Evolutionary conservation across 2,329 filamentous ascomycete genomes (phyloP).

Genomic region (Apiospora saccharicola): DNA sequence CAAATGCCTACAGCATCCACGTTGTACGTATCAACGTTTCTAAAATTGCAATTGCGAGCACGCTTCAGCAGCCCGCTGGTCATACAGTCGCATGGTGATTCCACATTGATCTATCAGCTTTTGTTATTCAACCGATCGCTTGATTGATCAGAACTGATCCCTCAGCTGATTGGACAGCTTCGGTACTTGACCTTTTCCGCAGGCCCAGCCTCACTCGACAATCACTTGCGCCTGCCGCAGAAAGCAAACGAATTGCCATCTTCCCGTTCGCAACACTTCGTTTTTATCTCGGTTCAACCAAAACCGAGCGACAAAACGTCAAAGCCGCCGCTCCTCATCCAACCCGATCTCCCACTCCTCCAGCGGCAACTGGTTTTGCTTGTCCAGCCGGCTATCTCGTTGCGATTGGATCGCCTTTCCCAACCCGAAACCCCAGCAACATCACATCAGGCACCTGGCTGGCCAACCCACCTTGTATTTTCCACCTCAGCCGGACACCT

Average conservation of each 20-base stretch:
- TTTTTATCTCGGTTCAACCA: slow-evolving; percentile 3
- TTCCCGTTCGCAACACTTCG: background rate
- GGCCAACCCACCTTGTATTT: slow-evolving; percentile 15
- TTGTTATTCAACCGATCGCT: background rate
- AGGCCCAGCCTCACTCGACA: slow-evolving; percentile 10
- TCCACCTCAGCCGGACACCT: background rate
- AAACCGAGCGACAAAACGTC: slow-evolving; percentile 15
- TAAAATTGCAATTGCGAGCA: slow-evolving; percentile 19
- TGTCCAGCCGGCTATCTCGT: slow-evolving; percentile 6
- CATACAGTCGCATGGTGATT: slow-evolving; percentile 14
- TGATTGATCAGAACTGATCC: background rate
- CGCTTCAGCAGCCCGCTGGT: slow-evolving; percentile 19
- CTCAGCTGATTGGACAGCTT: background rate
- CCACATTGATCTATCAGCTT: background rate
- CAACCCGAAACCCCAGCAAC: slow-evolving; percentile 6
- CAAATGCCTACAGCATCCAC: slow-evolving; percentile 21
- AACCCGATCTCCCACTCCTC: background rate
- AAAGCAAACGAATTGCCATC: slow-evolving; percentile 7
- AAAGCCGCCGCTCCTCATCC: background rate
- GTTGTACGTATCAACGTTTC: slow-evolving; percentile 16
- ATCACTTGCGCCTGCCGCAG: slow-evolving; percentile 9
- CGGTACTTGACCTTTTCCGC: slow-evolving; percentile 10
- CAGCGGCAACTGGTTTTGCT: slow-evolving; percentile 22
- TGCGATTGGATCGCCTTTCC: slow-evolving; percentile 16
- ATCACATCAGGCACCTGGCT: slow-evolving; percentile 20